Evolutionary conservation across 2,329 filamentous ascomycete genomes (phyloP), one percentile per base, ranked within the genome.

Genomic region (Colletotrichum endophyticum): DNA sequence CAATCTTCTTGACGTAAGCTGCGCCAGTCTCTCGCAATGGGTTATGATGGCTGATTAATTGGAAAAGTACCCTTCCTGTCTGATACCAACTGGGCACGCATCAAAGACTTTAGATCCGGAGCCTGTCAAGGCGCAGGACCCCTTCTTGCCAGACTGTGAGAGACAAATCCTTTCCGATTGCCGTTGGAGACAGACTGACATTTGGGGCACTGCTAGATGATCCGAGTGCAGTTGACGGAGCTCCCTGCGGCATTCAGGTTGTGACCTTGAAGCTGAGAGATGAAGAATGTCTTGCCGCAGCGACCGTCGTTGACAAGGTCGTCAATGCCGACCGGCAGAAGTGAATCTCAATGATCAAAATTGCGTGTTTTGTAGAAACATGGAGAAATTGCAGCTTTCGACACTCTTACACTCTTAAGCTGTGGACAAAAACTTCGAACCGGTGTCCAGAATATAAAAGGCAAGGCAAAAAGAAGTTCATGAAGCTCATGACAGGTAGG

Each of bases 231-330:
- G 59, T 62, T 22, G 59, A 62, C 19, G 59, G 59, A 8, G 12
- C 59, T 34, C 19, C 59, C 7, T 62, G 59, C 4, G 59, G 19
- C 19, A 62, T 62, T 22, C 59, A 62, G 13, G 19, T 62, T 32
- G 59, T 62, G 0, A 16, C 11, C 4, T 32, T 22, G 12, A n/a
- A 32, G 30, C 28, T 34, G 1, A 30, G 12, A 22, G 19, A 34
- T 32, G 30, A 62, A 32, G 59, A 62, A 62, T 62, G 59, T 6
- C 59, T 62, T 34, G 28, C 28, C n/a, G 59, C 28, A n/a, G 59
- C 59, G 7, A 3, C 59, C 1, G 11, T 62, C 59, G 19, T 34
- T 32, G 59, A 62, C 59, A 62, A 32, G 32, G 11, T 32, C 32
- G n/a, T 11, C 19, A 34, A 62, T 32, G 30, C 12, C 8, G 5